Percentiles rank a stretch among this genome's conserved stretches.
Conservation (phyloP, 1,284 basidiomycete species). For the Boletus mariae region DNA sequence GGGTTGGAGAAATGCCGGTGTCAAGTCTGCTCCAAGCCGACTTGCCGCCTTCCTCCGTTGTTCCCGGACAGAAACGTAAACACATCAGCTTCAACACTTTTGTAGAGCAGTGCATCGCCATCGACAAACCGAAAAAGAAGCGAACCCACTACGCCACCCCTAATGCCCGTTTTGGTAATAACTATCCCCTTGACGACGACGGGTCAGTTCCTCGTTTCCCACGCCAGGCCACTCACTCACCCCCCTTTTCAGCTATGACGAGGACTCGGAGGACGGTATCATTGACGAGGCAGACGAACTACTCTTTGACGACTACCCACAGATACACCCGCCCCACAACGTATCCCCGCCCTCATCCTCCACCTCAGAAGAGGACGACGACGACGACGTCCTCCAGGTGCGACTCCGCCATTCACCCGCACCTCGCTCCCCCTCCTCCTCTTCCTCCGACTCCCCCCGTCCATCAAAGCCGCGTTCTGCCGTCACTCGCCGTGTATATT, state of each 20-base stretch:
- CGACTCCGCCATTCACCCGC: conserved; percentile 21
- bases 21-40: conserved; percentile 21
- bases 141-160: conserved; percentile 7
- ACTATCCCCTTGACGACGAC: conserved; percentile 47
- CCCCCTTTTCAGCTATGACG: conserved; percentile 48
- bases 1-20: conserved; percentile 35
- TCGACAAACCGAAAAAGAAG: conserved; percentile 61
- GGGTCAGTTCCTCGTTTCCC: conserved; percentile 44
- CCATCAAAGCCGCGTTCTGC: conserved; percentile 16
- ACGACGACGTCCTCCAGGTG: conserved; percentile 30
- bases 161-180: conserved; percentile 11
- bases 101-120: conserved; percentile 97
- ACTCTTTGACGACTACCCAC: conserved; percentile 24
- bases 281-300: conserved; percentile 36
- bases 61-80: conserved; percentile 54
- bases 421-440: conserved; percentile 33
- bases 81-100: conserved; percentile 99
- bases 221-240: neutral
- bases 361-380: conserved; percentile 31
- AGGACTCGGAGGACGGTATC: conserved; percentile 52
- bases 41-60: conserved; percentile 16
- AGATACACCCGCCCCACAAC: conserved; percentile 18
- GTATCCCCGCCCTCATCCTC: conserved; percentile 37
- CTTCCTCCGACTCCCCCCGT: conserved; percentile 33
- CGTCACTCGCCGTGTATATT: neutral